phyloP scores from a whole-genome alignment of 257 asterid species.

The Striga asiatica region DNA sequence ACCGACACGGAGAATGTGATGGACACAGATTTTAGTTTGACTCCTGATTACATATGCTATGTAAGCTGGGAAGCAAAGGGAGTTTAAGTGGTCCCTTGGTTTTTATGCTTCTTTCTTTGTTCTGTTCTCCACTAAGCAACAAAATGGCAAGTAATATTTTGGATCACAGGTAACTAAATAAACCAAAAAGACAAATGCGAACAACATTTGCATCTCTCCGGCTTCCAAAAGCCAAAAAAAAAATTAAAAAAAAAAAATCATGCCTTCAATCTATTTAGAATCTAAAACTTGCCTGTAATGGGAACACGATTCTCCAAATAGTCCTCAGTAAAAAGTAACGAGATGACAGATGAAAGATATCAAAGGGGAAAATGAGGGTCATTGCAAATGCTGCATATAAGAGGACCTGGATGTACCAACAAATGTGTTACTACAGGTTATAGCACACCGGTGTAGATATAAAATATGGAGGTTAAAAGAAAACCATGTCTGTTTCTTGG shows the following conservation, averaged over 20 bases:
- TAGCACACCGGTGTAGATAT: slow-evolving; percentile 5
- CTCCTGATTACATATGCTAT: background rate
- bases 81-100: background rate
- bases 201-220: background rate
- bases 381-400: slow-evolving; percentile 68
- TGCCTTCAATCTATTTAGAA: slow-evolving; percentile 4
- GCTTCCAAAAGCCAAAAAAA: background rate
- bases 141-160: background rate
- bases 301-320: slow-evolving; percentile 75
- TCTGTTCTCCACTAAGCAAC: background rate
- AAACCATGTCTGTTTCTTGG: background rate
- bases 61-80: slow-evolving; percentile 3
- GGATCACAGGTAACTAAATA: slow-evolving; percentile 4
- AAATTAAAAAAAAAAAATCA: no score
- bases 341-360: slow-evolving; percentile 77
- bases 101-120: slow-evolving; percentile 2
- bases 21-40: slow-evolving; percentile 3
- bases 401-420: slow-evolving; percentile 62
- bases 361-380: slow-evolving; percentile 90
- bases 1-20: background rate
- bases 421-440: slow-evolving; percentile 15
- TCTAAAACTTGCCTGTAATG: slow-evolving; percentile 74
- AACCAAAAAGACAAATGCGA: background rate
- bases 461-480: background rate
- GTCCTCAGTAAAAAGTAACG: slow-evolving; percentile 91